Conservation (phyloP, 257 asterid genomes). For the Buddleja alternifolia region DNA sequence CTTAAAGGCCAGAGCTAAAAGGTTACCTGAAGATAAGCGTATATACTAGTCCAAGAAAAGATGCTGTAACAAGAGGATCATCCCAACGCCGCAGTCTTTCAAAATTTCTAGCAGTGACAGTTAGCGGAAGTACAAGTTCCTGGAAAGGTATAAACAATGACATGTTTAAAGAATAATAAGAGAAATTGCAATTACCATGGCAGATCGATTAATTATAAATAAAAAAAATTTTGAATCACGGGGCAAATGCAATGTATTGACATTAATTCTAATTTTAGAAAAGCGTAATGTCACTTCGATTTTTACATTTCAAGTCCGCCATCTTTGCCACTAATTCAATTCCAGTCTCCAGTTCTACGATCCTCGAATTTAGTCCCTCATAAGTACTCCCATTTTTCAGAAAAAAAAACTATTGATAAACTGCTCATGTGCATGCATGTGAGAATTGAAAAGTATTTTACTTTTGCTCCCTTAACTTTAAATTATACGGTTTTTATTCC, state of each 20-base stretch:
- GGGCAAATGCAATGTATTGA: not conserved
- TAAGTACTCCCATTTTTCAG: no score
- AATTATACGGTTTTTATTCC: no score
- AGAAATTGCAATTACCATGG: not conserved
- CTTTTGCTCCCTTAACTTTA: no score
- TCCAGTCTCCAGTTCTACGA: no score
- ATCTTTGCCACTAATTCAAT: no score
- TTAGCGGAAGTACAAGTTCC: conserved; percentile 91
- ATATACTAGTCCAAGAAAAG: conserved; percentile 72
- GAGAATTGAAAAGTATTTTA: no score
- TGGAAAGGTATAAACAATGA: conserved; percentile 34
- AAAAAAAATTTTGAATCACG: not conserved
- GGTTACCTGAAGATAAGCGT: conserved; percentile 80
- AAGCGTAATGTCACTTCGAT: no score
- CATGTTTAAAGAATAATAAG: not conserved
- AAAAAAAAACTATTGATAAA: no score
- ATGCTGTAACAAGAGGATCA: conserved; percentile 79
- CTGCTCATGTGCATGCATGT: no score
- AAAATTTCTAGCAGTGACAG: conserved; percentile 57
- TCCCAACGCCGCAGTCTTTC: conserved; percentile 90
- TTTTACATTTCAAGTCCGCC: no score
- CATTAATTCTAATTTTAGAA: not conserved
- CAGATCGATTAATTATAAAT: not conserved
- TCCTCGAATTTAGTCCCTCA: no score
- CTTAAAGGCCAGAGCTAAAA: not conserved